Percentiles rank a stretch among this genome's conserved stretches.
These are phyloP conservation scores for Colletotrichum godetiae DNA, from an alignment of 2,329 filamentous ascomycete species.

Conservation along the genomic window DNA sequence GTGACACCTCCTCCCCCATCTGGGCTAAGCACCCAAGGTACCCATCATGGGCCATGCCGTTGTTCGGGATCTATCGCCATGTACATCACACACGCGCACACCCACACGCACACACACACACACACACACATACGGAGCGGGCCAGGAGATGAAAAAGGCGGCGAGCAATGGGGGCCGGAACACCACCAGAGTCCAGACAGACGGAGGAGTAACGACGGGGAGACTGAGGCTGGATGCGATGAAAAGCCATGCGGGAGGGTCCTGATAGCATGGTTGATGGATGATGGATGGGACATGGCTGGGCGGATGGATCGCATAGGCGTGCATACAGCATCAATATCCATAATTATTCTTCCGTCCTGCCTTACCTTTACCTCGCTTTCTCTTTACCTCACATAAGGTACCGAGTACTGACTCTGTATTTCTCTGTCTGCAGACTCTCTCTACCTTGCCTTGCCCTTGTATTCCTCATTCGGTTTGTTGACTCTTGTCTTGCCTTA, in stretches of 20 bases:
- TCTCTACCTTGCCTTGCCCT: background rate
- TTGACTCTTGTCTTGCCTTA: background rate
- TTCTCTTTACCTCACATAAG: background rate
- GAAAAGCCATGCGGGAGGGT: constrained; percentile 4
- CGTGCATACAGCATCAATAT: constrained; percentile 20
- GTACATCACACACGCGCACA: background rate
- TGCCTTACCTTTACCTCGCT: constrained; percentile 14
- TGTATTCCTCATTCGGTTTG: background rate
- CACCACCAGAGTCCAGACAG: background rate
- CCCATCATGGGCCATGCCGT: background rate
- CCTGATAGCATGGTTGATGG: constrained; percentile 10
- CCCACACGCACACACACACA: background rate
- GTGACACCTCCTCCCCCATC: constrained; percentile 16
- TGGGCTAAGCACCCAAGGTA: background rate
- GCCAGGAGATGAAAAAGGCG: background rate
- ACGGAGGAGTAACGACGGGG: constrained; percentile 4
- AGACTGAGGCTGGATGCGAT: background rate
- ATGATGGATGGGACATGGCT: background rate
- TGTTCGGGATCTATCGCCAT: constrained; percentile 1
- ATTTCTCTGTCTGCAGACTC: background rate
- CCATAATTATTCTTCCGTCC: constrained; percentile 20
- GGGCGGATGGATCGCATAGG: constrained; percentile 21
- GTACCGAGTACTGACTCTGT: background rate
- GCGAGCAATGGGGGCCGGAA: background rate
- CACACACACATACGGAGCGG: background rate